Conservation (phyloP, 306 rosid species). For the Citrullus amarus region DNA sequence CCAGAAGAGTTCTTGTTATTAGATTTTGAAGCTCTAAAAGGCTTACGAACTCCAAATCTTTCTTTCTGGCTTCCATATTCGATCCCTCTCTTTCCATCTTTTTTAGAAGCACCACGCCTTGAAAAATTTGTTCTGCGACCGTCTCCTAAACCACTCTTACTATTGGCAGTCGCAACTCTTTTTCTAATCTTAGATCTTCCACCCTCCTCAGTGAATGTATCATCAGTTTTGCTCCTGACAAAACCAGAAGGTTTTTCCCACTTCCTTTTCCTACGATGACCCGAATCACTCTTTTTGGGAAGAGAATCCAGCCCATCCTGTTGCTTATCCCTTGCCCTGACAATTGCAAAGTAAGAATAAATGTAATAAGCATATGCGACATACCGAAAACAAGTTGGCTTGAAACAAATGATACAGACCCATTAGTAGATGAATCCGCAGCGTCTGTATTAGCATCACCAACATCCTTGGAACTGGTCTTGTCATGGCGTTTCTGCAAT, state of each 20-base stretch:
- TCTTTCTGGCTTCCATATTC: constrained; percentile 11
- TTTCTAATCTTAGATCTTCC: constrained; percentile 16
- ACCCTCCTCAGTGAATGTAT: constrained; percentile 15
- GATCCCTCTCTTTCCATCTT: constrained; percentile 22
- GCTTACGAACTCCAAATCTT: constrained; percentile 12
- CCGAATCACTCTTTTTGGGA: constrained; percentile 16
- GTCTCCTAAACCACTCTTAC: constrained; percentile 20
- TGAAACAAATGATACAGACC: constrained; percentile 27
- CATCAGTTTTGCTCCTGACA: constrained; percentile 10
- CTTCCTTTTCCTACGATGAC: constrained; percentile 28
- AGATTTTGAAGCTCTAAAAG: constrained; percentile 20
- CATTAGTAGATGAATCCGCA: constrained; percentile 32
- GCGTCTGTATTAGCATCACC: constrained; percentile 18
- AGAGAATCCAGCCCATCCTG: constrained; percentile 15
- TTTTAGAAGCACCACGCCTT: neutral
- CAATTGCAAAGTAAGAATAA: neutral
- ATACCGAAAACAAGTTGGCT: neutral
- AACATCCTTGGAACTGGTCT: constrained; percentile 30
- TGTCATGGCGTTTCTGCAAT: constrained; percentile 70
- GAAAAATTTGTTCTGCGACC: constrained; percentile 11
- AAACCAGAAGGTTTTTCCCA: constrained; percentile 20
- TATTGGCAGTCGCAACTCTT: constrained; percentile 25
- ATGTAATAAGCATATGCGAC: neutral
- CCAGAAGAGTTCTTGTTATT: constrained; percentile 16
- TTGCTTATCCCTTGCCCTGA: constrained; percentile 38